Evolutionary conservation across 2,329 filamentous ascomycete genomes (phyloP), one percentile per base, ranked within the genome.

Genomic region (Stagonosporopsis vannaccii): DNA sequence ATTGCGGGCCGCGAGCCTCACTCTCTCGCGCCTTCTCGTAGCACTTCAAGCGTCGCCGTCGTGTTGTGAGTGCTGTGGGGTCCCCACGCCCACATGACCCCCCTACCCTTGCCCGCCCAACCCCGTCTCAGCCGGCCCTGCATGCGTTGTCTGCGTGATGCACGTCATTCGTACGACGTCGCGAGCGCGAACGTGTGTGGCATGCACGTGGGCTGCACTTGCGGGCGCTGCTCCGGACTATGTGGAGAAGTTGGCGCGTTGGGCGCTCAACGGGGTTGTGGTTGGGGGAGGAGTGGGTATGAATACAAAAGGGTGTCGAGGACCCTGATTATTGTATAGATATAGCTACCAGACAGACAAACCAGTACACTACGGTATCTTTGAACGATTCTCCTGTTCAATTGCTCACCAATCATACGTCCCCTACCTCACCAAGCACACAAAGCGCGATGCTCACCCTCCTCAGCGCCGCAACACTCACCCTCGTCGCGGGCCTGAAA

Each of bases 401-500:
- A 3, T 37, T 9, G 9, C 17, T 36, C 33, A 12, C 6, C 20
- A 22, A 26, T 28, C 23, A 7, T 11, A 15, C 23, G 12, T 8
- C n/a, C 39, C 13, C 8, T 15, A 42, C 22, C 36, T 20, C 15
- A 30, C 28, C 28, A 12, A 30, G 28, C 28, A 30, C 12, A 13
- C 22, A 9, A 22, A 9, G 19, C 19, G 26, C 22, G 4, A 56
- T 56, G 53, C 37, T 51, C 53, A 47, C 53, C 22, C 47, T 56
- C 28, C 47, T 56, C 42, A 42, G 53, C 53, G 53, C 42, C 9
- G 53, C 47, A 42, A 47, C 53, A 35, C 47, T 73, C 20, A 40
- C 70, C 26, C 53, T 73, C 45, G 59, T 74, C 49, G 60, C 67
- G 8, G 63, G 65, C 19, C 51, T 74, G 15, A 73, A 74, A 50